Percentiles rank a stretch among this genome's conserved stretches.
These are phyloP conservation scores for Aspergillus tubingensis DNA, from an alignment of 2,329 filamentous ascomycete genomes.

Conservation along the genomic window DNA sequence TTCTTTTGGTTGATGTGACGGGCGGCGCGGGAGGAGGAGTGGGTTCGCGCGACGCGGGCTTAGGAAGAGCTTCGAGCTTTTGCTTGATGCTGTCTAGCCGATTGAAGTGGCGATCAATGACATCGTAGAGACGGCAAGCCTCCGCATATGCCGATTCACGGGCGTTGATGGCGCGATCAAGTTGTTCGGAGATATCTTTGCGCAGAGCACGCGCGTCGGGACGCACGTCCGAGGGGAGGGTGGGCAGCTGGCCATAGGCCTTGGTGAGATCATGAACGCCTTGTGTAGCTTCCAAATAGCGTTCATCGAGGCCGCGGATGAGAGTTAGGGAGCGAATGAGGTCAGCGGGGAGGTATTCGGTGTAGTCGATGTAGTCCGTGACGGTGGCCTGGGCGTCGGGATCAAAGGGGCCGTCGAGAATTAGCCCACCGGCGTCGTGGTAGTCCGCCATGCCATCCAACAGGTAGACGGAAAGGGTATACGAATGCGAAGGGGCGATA, in stretches of 20 bases:
- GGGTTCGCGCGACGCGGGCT: conserved; percentile 63
- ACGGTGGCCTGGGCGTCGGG: conserved; percentile 67
- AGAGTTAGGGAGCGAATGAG: conserved; percentile 64
- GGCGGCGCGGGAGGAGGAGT: conserved; percentile 48
- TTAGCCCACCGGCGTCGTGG: conserved; percentile 46
- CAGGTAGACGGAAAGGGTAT: conserved; percentile 24
- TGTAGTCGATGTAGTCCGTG: conserved; percentile 69
- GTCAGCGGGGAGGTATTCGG: conserved; percentile 68
- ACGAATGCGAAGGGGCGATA: conserved; percentile 12
- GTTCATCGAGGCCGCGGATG: conserved; percentile 54
- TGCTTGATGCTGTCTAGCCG: conserved; percentile 61
- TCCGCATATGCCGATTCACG: conserved; percentile 60
- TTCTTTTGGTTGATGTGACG: conserved; percentile 37
- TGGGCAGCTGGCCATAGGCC: conserved; percentile 52
- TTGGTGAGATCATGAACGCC: conserved; percentile 46
- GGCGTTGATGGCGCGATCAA: conserved; percentile 57
- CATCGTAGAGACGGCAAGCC: conserved; percentile 58
- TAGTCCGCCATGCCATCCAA: conserved; percentile 42
- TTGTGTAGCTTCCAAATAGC: conserved; percentile 45
- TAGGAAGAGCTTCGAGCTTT: conserved; percentile 63
- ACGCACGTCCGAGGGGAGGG: conserved; percentile 49
- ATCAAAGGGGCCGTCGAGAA: conserved; percentile 55
- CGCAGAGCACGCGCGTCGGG: conserved; percentile 57
- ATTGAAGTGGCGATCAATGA: conserved; percentile 59
- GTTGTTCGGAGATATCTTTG: conserved; percentile 57